Base-by-base conservation (phyloP, 2,329 filamentous ascomycete species). In the Trichophyton mentagrophytes region DNA sequence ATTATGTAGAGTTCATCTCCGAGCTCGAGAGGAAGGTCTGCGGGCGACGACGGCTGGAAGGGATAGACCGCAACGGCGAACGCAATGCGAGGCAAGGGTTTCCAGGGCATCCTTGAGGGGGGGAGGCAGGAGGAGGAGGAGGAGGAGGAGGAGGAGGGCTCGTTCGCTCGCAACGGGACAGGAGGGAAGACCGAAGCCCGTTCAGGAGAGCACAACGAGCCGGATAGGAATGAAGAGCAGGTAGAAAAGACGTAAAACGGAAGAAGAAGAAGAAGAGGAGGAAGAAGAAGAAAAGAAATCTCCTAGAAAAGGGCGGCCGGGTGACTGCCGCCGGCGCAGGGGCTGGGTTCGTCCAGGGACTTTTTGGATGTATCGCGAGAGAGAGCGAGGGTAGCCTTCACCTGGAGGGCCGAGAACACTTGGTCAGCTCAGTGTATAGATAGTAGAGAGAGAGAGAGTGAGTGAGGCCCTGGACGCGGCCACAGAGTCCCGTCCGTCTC, bases 1-100 rank as follows among this genome's bases (percentile, higher is more conserved):
- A 99, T 96, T 66, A 99, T 95, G 77, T 99, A 99, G 65, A 99
- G 80, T 76, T 99, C 93, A 81, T 99, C 93, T 73, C 93, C 93
- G 65, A 99, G 89, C 75, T 99, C 91, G 72, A 99, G 86, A 8
- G 95, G 93, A 20, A 99, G 85, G 75, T 99, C 93, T 72, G 90
- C 89, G 60, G 90, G 85, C 66, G 86, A 86, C 63, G 88, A 86
- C 63, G 93, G 89, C 68, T 88, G 82, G 77, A 99, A 99, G 42
- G 93, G 93, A 74, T 91, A 95, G 67, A 87, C 91, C 79, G 92
- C 93, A 75, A 99, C 89, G 68, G 92, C 95, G 80, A 97, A 99
- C 72, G 91, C 93, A 79, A 99, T 96, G 70, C 90, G 89, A 75
- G 91, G 89, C 74, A 99, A 83, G 70, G 93, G 92, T 82, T 89